phyloP scores from a whole-genome alignment of 371 early-diverging fungal genomes.

The Mortierella sp. region DNA sequence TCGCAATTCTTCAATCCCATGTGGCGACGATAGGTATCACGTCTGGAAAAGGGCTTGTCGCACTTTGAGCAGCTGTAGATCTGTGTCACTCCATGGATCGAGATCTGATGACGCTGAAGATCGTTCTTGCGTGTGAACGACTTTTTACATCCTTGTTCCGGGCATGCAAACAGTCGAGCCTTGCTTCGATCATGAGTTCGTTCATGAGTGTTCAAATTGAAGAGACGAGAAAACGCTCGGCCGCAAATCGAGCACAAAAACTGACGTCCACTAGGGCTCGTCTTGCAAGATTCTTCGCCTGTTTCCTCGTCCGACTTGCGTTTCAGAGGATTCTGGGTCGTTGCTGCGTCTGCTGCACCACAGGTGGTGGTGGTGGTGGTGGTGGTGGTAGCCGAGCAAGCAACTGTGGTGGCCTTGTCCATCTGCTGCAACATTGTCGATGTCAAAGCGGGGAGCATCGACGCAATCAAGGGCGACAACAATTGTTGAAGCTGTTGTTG shows the following conservation, averaged over 20 bases:
- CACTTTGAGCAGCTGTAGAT: constrained; percentile 44
- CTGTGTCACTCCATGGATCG: constrained; percentile 64
- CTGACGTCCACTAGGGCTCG: constrained; percentile 32
- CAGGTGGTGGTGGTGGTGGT: constrained; percentile 5
- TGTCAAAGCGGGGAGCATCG: too few relatives aligned
- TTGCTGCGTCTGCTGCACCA: too few relatives aligned
- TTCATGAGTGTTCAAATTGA: constrained; percentile 80
- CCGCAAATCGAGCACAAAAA: constrained; percentile 61
- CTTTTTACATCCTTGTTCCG: constrained; percentile 62
- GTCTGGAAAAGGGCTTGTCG: constrained; percentile 26
- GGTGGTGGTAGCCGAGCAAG: constrained; percentile 1
- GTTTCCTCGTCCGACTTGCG: constrained; percentile 45
- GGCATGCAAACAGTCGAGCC: constrained; percentile 68
- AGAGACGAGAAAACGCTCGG: constrained; percentile 72
- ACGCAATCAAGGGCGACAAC: too few relatives aligned
- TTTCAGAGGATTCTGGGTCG: constrained; percentile 46
- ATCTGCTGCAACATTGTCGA: too few relatives aligned
- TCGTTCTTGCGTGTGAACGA: constrained; percentile 77
- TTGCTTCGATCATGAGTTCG: constrained; percentile 76
- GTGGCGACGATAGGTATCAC: constrained; percentile 37
- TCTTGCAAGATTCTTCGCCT: constrained; percentile 12
- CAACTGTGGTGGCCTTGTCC: too few relatives aligned
- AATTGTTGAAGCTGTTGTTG: background rate
- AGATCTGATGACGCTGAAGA: constrained; percentile 76
- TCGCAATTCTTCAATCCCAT: constrained; percentile 37